A percentile compares a stretch with the other conserved stretches of the same genome.
Evolutionary conservation across 1,284 basidiomycete species (phyloP).

Genomic region (Violaceomyces palustris): DNA sequence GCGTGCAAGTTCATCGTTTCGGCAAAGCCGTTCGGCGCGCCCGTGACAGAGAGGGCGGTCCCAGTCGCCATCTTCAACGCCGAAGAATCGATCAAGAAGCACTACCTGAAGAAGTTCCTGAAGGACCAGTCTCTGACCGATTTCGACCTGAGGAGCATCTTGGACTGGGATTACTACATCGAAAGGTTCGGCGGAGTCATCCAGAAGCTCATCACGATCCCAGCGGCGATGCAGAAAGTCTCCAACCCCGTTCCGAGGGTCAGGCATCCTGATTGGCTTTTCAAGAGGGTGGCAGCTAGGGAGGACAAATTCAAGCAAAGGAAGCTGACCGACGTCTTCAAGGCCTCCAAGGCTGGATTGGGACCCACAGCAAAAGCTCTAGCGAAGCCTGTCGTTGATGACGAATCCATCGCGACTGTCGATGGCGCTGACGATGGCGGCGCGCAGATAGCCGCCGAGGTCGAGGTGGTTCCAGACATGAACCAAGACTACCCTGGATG

Average conservation of each 20-base stretch:
- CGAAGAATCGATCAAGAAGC: constrained; percentile 80
- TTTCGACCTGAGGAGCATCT: constrained; percentile 88
- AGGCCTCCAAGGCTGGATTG: constrained; percentile 42
- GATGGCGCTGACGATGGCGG: constrained; percentile 6
- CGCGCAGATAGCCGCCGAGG: constrained; percentile 3
- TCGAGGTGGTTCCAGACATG: constrained; percentile 41
- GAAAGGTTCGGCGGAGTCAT: constrained; percentile 96
- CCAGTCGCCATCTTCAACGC: constrained; percentile 99
- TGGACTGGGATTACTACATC: constrained; percentile 99
- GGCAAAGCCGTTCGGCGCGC: constrained; percentile 82
- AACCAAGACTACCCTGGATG: constrained; percentile 68
- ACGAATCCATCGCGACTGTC: not conserved
- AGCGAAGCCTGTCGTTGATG: not conserved
- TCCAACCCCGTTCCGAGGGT: constrained; percentile 93
- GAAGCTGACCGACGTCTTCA: constrained; percentile 94
- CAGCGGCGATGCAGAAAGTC: constrained; percentile 96
- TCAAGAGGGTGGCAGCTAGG: constrained; percentile 77
- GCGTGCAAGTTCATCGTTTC: constrained; percentile 99
- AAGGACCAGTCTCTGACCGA: constrained; percentile 82
- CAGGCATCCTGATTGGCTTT: constrained; percentile 95
- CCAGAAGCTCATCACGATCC: constrained; percentile 98
- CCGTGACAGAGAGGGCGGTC: constrained; percentile 93
- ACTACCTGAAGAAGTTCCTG: constrained; percentile 91
- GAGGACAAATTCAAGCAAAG: constrained; percentile 98
- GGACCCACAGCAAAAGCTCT: not conserved